A percentile compares a stretch with the other conserved stretches of the same genome.
Conservation (phyloP, 2,329 filamentous ascomycete genomes). For the Boeremia lycopersici region DNA sequence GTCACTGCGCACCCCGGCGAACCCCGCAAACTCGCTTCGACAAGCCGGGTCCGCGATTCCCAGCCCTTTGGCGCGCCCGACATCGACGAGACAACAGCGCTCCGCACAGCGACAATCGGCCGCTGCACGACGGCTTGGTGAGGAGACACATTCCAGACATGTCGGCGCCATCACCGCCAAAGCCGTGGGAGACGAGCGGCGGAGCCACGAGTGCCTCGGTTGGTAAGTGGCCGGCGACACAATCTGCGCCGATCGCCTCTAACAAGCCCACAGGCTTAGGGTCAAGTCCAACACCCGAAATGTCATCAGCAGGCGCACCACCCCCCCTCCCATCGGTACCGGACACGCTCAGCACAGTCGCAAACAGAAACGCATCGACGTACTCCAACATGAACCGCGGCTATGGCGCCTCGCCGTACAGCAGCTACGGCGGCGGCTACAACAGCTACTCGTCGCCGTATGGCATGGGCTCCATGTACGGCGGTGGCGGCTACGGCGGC, state of each 20-base stretch:
- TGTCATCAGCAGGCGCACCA: conserved; percentile 49
- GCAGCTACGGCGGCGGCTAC: conserved; percentile 46
- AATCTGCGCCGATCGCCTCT: conserved; percentile 27
- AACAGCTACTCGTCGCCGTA: conserved; percentile 56
- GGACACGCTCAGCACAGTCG: conserved; percentile 74
- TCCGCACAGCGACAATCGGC: conserved; percentile 14
- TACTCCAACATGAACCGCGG: conserved; percentile 72
- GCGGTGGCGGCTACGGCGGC: conserved; percentile 49
- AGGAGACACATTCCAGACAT: conserved; percentile 48
- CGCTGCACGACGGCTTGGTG: conserved; percentile 32
- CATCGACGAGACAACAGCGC: conserved; percentile 21
- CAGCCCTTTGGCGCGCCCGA: conserved; percentile 16
- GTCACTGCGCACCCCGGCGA: conserved; percentile 21
- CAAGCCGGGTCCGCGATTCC: conserved; percentile 17
- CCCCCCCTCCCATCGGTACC: conserved; percentile 84
- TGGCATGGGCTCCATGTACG: conserved; percentile 34
- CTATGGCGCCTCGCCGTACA: conserved; percentile 55
- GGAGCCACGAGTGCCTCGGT: conserved; percentile 55
- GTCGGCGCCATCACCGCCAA: conserved; percentile 80
- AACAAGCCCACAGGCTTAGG: conserved; percentile 40
- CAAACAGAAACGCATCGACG: conserved; percentile 85
- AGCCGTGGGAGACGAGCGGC: conserved; percentile 91
- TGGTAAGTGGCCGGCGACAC: conserved; percentile 35
- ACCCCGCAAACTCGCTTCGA: conserved; percentile 32
- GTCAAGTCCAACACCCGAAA: conserved; percentile 50